Conservation (phyloP, 2,329 filamentous ascomycete species). For the Sporothrix euskadiensis region DNA sequence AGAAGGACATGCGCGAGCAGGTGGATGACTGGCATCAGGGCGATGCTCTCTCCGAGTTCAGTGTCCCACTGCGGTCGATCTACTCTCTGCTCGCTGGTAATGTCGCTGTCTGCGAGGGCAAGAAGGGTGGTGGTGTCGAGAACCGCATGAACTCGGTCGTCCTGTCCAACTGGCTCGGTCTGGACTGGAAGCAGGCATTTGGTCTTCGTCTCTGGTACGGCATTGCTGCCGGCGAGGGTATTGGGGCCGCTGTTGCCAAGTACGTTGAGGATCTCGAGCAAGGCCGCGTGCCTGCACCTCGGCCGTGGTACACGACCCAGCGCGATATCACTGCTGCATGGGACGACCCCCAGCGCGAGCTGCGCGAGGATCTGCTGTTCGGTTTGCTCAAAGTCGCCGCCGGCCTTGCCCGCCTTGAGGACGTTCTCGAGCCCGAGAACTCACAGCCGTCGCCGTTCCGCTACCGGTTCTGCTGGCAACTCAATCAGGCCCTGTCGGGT, state of each 20-base stretch:
- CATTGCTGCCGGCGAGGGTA: conserved; percentile 64
- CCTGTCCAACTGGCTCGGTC: conserved; percentile 77
- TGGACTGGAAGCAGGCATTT: conserved; percentile 94
- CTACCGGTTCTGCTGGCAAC: conserved; percentile 78
- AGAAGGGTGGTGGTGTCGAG: conserved; percentile 70
- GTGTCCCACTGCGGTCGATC: conserved; percentile 76
- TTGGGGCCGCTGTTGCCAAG: conserved; percentile 69
- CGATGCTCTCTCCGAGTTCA: conserved; percentile 84
- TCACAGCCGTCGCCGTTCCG: conserved; percentile 74
- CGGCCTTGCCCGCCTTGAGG: conserved; percentile 61
- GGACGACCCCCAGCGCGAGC: conserved; percentile 47
- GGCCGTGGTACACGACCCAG: conserved; percentile 69
- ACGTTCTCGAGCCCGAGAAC: conserved; percentile 73
- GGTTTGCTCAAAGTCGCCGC: conserved; percentile 81
- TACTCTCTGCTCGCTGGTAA: conserved; percentile 91
- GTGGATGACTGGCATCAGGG: conserved; percentile 81
- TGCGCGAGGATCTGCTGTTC: conserved; percentile 79
- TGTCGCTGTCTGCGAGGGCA: conserved; percentile 78
- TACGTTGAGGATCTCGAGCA: conserved; percentile 74
- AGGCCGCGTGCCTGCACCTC: conserved; percentile 69
- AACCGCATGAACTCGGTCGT: conserved; percentile 78
- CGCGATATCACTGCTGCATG: conserved; percentile 56
- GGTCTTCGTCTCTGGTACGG: conserved; percentile 90
- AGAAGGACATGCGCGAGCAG: conserved; percentile 75
- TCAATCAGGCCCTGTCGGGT: conserved; percentile 66